Evolutionary conservation across 371 early-diverging fungal species (phyloP).

Genomic region (Syncephalis plumigaleata): DNA sequence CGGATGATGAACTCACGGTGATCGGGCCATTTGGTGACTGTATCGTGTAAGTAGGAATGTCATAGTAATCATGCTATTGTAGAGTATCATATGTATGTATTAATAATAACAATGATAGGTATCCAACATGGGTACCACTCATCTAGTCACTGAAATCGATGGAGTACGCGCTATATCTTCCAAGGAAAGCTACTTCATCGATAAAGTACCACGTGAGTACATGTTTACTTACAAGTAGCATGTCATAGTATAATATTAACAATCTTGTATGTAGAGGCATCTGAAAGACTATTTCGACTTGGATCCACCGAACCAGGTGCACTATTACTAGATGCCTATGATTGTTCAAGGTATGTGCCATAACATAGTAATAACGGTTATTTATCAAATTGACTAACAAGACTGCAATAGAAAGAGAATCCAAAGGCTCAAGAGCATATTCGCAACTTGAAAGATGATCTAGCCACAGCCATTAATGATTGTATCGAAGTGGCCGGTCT

Average conservation of each 20-base stretch:
- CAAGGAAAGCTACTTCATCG: conserved; percentile 66
- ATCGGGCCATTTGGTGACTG: conserved; percentile 89
- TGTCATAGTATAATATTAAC: background rate
- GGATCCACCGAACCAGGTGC: conserved; percentile 91
- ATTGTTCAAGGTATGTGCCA: conserved; percentile 52
- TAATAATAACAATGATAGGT: conserved; percentile 13
- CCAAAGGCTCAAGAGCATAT: conserved; percentile 92
- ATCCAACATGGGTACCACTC: conserved; percentile 62
- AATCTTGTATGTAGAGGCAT: conserved; percentile 27
- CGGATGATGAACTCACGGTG: conserved; percentile 65
- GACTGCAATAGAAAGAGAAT: conserved; percentile 39
- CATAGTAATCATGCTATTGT: conserved; percentile 20
- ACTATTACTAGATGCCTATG: conserved; percentile 83
- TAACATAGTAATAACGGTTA: background rate
- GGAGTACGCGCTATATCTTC: conserved; percentile 79
- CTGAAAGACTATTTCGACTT: conserved; percentile 74
- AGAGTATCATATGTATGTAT: background rate
- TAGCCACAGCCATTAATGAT: conserved; percentile 73
- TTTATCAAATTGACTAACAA: background rate
- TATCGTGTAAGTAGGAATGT: too few relatives aligned
- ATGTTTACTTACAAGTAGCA: too few relatives aligned
- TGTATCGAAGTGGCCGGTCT: conserved; percentile 91
- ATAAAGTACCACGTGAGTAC: conserved; percentile 66
- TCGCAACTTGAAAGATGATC: conserved; percentile 57
- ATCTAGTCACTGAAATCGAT: conserved; percentile 76